Evolutionary conservation across 2,329 filamentous ascomycete species (phyloP).

Genomic region (Xylaria polymorpha): DNA sequence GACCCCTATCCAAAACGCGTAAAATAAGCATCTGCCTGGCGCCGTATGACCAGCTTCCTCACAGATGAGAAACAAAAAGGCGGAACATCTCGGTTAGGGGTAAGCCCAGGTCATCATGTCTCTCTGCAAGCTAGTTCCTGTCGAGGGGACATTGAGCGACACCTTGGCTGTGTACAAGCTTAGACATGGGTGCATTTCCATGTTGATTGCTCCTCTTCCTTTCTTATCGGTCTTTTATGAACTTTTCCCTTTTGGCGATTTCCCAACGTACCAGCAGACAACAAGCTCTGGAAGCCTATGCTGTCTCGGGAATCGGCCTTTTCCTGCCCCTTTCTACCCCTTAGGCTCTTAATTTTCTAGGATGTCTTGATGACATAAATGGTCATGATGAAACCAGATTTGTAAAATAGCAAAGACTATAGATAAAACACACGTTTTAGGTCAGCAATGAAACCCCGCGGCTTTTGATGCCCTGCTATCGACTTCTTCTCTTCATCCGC

Average conservation of each 20-base stretch:
- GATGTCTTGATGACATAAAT: conserved; percentile 22
- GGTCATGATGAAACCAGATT: conserved; percentile 11
- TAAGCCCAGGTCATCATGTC: not conserved
- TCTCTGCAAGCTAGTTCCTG: conserved; percentile 15
- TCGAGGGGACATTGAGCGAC: conserved; percentile 7
- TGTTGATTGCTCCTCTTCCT: conserved; percentile 33
- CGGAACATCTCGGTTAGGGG: conserved; percentile 20
- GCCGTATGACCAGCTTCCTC: not conserved
- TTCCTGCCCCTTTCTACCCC: not conserved
- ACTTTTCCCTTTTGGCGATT: not conserved
- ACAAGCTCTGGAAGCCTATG: conserved; percentile 25
- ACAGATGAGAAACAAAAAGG: not conserved
- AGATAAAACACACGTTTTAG: conserved; percentile 43
- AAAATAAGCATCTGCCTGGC: conserved; percentile 35
- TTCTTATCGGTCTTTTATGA: conserved; percentile 39
- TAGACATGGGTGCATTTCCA: conserved; percentile 26
- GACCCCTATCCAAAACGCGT: conserved; percentile 44
- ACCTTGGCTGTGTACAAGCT: conserved; percentile 14
- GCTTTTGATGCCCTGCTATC: conserved; percentile 21
- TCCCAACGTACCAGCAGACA: not conserved
- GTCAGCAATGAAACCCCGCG: conserved; percentile 37
- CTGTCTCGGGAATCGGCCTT: conserved; percentile 10
- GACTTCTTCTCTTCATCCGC: not conserved
- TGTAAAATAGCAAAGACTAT: conserved; percentile 37
- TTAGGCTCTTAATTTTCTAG: not conserved